These are phyloP conservation scores for Tuber brumale DNA, from an alignment of 495 filamentous ascomycete genomes.

Conservation along the genomic window DNA sequence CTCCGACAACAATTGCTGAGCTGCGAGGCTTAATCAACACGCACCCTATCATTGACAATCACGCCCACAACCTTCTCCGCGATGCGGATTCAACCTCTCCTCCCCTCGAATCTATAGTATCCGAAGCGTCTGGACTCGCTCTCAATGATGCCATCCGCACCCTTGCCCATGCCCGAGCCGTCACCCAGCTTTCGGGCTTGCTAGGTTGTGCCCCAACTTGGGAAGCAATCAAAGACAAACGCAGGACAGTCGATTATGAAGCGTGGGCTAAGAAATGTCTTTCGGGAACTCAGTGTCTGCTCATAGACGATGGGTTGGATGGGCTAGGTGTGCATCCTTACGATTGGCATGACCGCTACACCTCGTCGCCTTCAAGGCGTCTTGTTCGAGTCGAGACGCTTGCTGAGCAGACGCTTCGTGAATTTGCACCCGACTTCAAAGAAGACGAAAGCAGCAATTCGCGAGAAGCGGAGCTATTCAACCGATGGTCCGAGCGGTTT, in stretches of 20 bases:
- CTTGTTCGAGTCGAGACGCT: conserved; percentile 81
- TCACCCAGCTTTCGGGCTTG: conserved; percentile 59
- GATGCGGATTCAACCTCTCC: conserved; percentile 41
- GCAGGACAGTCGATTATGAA: conserved; percentile 43
- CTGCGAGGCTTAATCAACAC: conserved; percentile 52
- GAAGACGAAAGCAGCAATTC: conserved; percentile 41
- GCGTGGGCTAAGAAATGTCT: conserved; percentile 60
- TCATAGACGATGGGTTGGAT: conserved; percentile 73
- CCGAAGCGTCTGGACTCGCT: conserved; percentile 66
- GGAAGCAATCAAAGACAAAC: conserved; percentile 52
- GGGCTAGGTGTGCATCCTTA: conserved; percentile 52
- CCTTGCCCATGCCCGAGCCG: conserved; percentile 64
- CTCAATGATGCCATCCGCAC: conserved; percentile 53
- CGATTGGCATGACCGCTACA: conserved; percentile 65
- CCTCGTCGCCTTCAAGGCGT: conserved; percentile 56
- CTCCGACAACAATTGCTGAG: conserved; percentile 24
- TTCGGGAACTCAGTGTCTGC: conserved; percentile 64
- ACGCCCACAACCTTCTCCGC: conserved; percentile 72
- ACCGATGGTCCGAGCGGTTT: conserved; percentile 48
- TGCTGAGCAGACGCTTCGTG: conserved; percentile 51
- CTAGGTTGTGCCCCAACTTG: conserved; percentile 56
- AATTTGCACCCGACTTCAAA: conserved; percentile 13
- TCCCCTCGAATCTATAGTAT: conserved; percentile 55
- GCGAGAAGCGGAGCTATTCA: conserved; percentile 41
- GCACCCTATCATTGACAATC: conserved; percentile 80